Conservation (phyloP, 2,329 filamentous ascomycete genomes). For the Dendryphion nanum region DNA sequence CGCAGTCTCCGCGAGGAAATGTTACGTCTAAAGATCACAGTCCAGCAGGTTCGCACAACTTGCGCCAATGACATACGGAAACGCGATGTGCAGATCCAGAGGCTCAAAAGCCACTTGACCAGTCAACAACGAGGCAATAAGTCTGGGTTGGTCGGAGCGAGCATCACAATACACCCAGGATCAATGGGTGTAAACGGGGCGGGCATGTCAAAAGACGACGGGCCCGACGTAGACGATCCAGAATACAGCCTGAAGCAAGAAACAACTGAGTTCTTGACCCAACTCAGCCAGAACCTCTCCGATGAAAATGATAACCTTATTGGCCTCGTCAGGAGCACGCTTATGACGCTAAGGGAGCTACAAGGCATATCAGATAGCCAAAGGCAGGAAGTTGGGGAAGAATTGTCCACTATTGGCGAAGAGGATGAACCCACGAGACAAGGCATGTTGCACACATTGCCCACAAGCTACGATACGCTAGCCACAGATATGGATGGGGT, state of each 20-base stretch:
- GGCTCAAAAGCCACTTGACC: conserved; percentile 80
- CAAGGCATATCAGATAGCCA: conserved; percentile 52
- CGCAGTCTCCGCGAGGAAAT: conserved; percentile 83
- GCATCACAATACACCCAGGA: conserved; percentile 47
- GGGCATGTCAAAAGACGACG: conserved; percentile 49
- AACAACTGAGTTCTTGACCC: conserved; percentile 87
- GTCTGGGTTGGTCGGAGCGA: conserved; percentile 46
- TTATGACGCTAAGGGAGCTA: conserved; percentile 66
- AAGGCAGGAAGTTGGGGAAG: conserved; percentile 22
- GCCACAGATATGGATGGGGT: conserved; percentile 72
- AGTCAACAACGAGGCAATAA: conserved; percentile 57
- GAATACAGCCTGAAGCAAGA: conserved; percentile 75
- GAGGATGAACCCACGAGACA: conserved; percentile 31
- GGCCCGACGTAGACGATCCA: conserved; percentile 53
- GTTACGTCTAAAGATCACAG: conserved; percentile 71
- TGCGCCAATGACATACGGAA: conserved; percentile 91
- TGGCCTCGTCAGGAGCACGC: conserved; percentile 67
- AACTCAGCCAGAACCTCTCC: conserved; percentile 76
- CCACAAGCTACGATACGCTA: conserved; percentile 67
- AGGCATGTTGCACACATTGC: conserved; percentile 45
- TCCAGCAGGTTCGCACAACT: conserved; percentile 79
- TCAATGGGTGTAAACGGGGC: conserved; percentile 20
- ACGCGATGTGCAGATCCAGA: conserved; percentile 83
- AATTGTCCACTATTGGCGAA: conserved; percentile 24
- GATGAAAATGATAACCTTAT: conserved; percentile 89